Base-by-base conservation (phyloP, 169 alveolate species). In the Plasmodium berghei region DNA sequence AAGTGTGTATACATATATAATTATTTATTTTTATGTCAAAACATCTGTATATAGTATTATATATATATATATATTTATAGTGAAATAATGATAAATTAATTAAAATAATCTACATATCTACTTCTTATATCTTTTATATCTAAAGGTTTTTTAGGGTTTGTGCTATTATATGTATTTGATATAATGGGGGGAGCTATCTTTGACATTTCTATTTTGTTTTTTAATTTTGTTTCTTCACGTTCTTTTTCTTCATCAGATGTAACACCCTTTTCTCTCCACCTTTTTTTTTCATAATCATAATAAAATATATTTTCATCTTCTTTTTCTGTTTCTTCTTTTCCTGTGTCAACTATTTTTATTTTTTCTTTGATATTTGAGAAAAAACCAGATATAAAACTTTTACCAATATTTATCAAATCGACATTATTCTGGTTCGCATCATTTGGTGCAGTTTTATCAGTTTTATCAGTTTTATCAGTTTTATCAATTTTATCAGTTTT, bases 231-330 rank as follows among this genome's bases (percentile, higher is more conserved):
- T 14, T 72, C 55, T 10, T 85, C 91, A 48, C 91, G 42, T 70
- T 85, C 91, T 34, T 40, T 61, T 61, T 85, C 91, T 48, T 85
- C 91, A 45, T 85, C 91, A 10, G 91, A 85, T 14, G 91, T 85
- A 5, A 85, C 91, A 22, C 91, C 91, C 20, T 56, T 85, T 48
- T 85, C 91, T 34, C 91, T 85, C 91, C 91, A 85, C n/a, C 87
- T 46, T 49, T 85, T 85, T 62, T 70, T 85, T 62, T 85, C 87
- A 59, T 85, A 70, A 72, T 85, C 91, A 52, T 85, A 85, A 64
- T 85, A 85, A 69, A 85, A 85, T 40, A 85, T 42, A 69, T 85
- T 85, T 34, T 85, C 91, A n/a, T 85, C 91, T 67, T 80, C 72
- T 59, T 26, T 49, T 45, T 64, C 89, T 54, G 4, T 5, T 64